Percentiles rank a stretch among this genome's conserved stretches.
Evolutionary conservation across 2,329 filamentous ascomycete genomes (phyloP).

Genomic region (Sclerotinia borealis): DNA sequence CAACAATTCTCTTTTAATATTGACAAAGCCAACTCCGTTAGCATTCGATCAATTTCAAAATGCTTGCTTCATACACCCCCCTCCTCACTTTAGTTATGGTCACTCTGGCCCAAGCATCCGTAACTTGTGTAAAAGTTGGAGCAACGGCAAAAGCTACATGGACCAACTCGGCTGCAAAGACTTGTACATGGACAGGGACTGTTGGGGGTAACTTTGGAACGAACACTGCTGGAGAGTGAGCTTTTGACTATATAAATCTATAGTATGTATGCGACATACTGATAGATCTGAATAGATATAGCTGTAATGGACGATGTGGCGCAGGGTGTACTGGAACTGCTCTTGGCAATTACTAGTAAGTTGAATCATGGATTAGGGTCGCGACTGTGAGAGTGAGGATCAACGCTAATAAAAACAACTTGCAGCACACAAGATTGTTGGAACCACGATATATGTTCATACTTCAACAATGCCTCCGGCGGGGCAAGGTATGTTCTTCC

Average conservation of each 20-base stretch:
- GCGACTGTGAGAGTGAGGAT: not conserved
- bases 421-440: conserved; percentile 43
- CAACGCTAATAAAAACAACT: not conserved
- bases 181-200: conserved; percentile 39
- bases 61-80: not conserved
- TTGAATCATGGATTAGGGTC: not conserved
- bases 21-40: not conserved
- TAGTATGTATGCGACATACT: not conserved
- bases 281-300: conserved; percentile 36
- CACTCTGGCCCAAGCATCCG: conserved; percentile 17
- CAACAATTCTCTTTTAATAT: not conserved
- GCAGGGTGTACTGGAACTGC: conserved; percentile 40
- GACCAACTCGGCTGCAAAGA: conserved; percentile 39
- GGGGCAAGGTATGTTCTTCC: conserved; percentile 37
- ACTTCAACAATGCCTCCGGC: conserved; percentile 43
- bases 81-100: not conserved
- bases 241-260: not conserved
- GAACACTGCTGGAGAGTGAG: conserved; percentile 41
- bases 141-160: conserved; percentile 41
- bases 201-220: conserved; percentile 45
- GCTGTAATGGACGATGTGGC: conserved; percentile 44
- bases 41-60: not conserved
- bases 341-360: conserved; percentile 40
- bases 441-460: conserved; percentile 46
- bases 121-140: conserved; percentile 38